Base-by-base conservation (phyloP, 768 basidiomycete genomes). In the Agrocybe pediades region DNA sequence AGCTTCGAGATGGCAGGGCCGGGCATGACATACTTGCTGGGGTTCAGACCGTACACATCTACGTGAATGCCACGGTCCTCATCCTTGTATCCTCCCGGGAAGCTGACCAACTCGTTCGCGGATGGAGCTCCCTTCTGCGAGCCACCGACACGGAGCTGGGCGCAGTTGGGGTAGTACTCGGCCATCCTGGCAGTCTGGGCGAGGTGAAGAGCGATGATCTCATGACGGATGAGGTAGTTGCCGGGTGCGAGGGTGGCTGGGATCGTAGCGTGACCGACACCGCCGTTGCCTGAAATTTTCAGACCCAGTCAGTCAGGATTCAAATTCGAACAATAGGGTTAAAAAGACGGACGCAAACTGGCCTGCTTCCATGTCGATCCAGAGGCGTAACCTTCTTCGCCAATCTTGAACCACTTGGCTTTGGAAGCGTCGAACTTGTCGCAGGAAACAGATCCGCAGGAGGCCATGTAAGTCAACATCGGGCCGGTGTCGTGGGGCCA, bases 131-230 rank as follows among this genome's bases (percentile, higher is more conserved):
- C 85, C 1, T 75, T 77, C 41, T 77, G 77, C 46, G 71, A 77
- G 9, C 89, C 88, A 2, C 75, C 70, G 30, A 92, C 67, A 33
- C 65, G 70, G 56, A 88, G 64, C 68, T 85, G 79, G 3, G 79
- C 74, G 67, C 90, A 93, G 23, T 82, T 80, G 0, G 87, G 85
- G 66, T 93, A 93, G 69, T 91, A 92, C 69, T 93, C 90, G 0
- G 88, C 90, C 17, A 87, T 87, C 4, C 84, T 83, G 16, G 63
- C 8, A 3, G n/a, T n/a, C 2, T 62, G 74, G 6, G 79, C 89
- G 42, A 85, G 76, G 62, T 92, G 90, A 11, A 92, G 80, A 9
- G 86, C 85, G 65, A 92, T 85, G 68, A 92, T 86, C 65, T 92
- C 90, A 66, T 90, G 85, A 1, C 90, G 87, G 63, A 91, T 66